Percentiles rank a stretch among this genome's conserved stretches.
Conservation (phyloP, 192 early-diverging fungal genomes). For the Coemansia sp. region DNA sequence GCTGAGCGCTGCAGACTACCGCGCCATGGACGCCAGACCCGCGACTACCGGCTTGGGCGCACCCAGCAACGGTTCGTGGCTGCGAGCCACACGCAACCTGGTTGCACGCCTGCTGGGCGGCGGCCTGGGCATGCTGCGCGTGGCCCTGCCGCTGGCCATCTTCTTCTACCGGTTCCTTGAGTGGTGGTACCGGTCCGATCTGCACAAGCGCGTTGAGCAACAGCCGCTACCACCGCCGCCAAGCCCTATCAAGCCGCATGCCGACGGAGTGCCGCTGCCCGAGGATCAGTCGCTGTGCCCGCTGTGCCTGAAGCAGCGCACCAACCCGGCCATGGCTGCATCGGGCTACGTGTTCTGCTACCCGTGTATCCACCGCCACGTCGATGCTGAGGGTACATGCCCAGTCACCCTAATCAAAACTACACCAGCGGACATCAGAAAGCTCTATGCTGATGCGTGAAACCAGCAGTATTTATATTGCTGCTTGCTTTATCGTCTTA, state of each 20-base stretch:
- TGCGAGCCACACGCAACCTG: constrained; percentile 38
- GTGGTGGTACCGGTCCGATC: constrained; percentile 94
- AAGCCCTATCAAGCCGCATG: constrained; percentile 66
- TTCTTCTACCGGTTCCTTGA: constrained; percentile 94
- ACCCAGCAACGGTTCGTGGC: constrained; percentile 37
- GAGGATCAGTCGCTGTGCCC: constrained; percentile 72
- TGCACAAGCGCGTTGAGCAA: constrained; percentile 54
- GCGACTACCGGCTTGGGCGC: constrained; percentile 38
- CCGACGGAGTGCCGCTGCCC: constrained; percentile 71
- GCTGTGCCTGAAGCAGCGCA: constrained; percentile 65
- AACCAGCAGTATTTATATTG: not conserved
- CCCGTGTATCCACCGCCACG: constrained; percentile 74
- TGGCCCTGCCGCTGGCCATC: constrained; percentile 79
- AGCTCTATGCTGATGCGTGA: constrained; percentile 45
- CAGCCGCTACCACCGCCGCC: constrained; percentile 70
- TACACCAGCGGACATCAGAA: constrained; percentile 22
- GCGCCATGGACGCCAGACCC: constrained; percentile 40
- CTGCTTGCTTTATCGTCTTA: not conserved
- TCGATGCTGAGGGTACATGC: constrained; percentile 68
- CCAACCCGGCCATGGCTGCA: constrained; percentile 81
- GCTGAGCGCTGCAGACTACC: constrained; percentile 76
- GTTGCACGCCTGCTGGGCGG: constrained; percentile 50
- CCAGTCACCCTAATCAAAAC: constrained; percentile 67
- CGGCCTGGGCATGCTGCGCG: constrained; percentile 69
- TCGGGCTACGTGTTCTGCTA: constrained; percentile 96